A percentile compares a stretch with the other conserved stretches of the same genome.
Evolutionary conservation across 495 filamentous ascomycete species (phyloP).

Genomic region (Ascodesmis nigricans): DNA sequence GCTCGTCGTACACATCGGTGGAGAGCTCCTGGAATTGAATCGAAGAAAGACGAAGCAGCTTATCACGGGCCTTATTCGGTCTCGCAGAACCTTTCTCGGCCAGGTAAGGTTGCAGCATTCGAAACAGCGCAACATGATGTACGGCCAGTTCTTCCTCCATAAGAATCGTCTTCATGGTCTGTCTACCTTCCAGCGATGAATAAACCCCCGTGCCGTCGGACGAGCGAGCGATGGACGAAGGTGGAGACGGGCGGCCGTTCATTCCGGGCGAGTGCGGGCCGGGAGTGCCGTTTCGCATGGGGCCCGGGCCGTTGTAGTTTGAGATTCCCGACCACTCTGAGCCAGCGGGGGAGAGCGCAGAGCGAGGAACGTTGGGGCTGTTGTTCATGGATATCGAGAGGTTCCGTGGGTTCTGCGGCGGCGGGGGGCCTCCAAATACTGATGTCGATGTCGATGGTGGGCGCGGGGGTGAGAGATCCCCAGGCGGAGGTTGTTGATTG

Average conservation of each 20-base stretch:
- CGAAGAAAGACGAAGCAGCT: constrained; percentile 64
- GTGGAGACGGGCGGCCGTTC: constrained; percentile 47
- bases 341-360: constrained; percentile 26
- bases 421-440: too few relatives aligned
- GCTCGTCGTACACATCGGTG: constrained; percentile 92
- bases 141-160: constrained; percentile 50
- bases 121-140: constrained; percentile 61
- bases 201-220: constrained; percentile 48
- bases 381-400: constrained; percentile 9
- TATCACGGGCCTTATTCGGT: constrained; percentile 77
- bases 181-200: constrained; percentile 32
- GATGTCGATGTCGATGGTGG: too few relatives aligned
- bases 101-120: constrained; percentile 34
- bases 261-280: constrained; percentile 32
- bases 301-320: constrained; percentile 36
- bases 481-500: too few relatives aligned
- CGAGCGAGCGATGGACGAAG: constrained; percentile 64
- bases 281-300: constrained; percentile 21
- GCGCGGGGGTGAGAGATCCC: too few relatives aligned
- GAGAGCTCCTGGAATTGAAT: constrained; percentile 94
- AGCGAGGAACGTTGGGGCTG: constrained; percentile 11
- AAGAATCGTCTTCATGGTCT: constrained; percentile 27
- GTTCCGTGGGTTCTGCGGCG: background rate
- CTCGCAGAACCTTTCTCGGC: constrained; percentile 40
- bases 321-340: constrained; percentile 76